phyloP scores from a whole-genome alignment of 2,329 filamentous ascomycete species.

The Sarocladium brachiariae region DNA sequence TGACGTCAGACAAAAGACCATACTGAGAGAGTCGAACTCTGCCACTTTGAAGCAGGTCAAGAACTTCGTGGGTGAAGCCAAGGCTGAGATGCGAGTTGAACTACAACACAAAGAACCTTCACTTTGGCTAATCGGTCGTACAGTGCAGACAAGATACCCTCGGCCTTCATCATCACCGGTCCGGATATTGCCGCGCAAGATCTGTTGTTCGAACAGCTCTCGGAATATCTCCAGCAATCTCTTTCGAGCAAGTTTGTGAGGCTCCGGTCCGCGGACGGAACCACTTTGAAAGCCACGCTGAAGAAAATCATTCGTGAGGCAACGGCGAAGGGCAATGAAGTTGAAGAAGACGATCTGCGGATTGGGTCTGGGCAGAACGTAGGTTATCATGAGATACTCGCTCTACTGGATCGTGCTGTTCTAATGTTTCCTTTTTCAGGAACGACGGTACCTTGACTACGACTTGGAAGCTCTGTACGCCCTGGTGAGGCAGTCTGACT shows the following conservation, averaged over 20 bases:
- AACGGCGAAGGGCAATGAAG: slow-evolving; percentile 38
- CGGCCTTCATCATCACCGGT: slow-evolving; percentile 69
- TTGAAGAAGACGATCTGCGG: slow-evolving; percentile 46
- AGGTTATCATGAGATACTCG: slow-evolving; percentile 22
- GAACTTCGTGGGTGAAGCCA: slow-evolving; percentile 43
- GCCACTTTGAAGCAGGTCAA: slow-evolving; percentile 53
- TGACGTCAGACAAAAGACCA: slow-evolving; percentile 30
- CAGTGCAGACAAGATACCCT: slow-evolving; percentile 49
- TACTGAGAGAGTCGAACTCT: slow-evolving; percentile 54
- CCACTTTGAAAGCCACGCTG: slow-evolving; percentile 64
- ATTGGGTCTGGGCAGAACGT: slow-evolving; percentile 41
- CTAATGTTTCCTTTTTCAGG: too few relatives aligned
- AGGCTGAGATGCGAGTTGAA: slow-evolving; percentile 22
- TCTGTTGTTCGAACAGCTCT: slow-evolving; percentile 65
- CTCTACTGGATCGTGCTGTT: too few relatives aligned
- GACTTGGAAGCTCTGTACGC: slow-evolving; percentile 66
- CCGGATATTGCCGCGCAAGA: slow-evolving; percentile 72
- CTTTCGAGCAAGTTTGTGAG: slow-evolving; percentile 53
- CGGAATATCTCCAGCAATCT: slow-evolving; percentile 43
- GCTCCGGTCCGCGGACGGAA: slow-evolving; percentile 63
- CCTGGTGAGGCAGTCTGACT: slow-evolving; percentile 46
- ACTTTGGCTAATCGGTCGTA: slow-evolving; percentile 12
- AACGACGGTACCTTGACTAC: slow-evolving; percentile 65
- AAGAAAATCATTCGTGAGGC: slow-evolving; percentile 67
- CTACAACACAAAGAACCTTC: neutral